Evolutionary conservation across 1,139 yeast species (phyloP).

Genomic region (Geotrichum citri-aurantii): DNA sequence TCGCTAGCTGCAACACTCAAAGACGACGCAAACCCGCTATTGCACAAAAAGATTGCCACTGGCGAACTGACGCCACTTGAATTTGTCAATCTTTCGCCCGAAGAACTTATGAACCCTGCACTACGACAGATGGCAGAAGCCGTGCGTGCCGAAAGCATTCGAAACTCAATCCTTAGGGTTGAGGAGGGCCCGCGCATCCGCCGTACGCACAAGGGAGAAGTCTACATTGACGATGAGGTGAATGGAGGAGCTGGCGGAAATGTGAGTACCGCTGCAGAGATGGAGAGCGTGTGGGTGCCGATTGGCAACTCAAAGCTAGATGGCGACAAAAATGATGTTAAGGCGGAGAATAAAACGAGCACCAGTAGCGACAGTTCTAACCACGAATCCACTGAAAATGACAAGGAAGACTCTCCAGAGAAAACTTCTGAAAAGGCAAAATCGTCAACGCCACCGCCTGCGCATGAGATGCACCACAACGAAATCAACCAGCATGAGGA

Average conservation of each 20-base stretch:
- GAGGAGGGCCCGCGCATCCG: constrained; percentile 56
- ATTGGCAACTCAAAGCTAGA: constrained; percentile 10
- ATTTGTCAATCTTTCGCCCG: constrained; percentile 54
- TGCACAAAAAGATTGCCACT: constrained; percentile 45
- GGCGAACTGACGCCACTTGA: constrained; percentile 45
- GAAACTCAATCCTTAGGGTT: constrained; percentile 56
- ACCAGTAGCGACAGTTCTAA: constrained; percentile 18
- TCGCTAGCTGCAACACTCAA: constrained; percentile 50
- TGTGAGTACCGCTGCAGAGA: constrained; percentile 8
- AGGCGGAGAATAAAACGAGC: constrained; percentile 8
- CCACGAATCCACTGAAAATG: constrained; percentile 15
- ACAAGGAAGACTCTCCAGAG: not conserved
- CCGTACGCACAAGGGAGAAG: constrained; percentile 84
- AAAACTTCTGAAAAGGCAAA: not conserved
- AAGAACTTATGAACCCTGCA: constrained; percentile 68
- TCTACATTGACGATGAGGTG: constrained; percentile 55
- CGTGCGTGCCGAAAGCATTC: constrained; percentile 62
- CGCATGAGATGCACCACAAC: not conserved
- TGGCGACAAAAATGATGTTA: constrained; percentile 14
- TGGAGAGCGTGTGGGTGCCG: constrained; percentile 14
- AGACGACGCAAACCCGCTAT: constrained; percentile 46
- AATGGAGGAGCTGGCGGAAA: constrained; percentile 25
- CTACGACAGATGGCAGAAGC: constrained; percentile 63
- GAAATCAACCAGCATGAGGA: not conserved
- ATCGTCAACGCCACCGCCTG: not conserved